These are phyloP conservation scores for Oryza meridionalis DNA, from an alignment of 176 grass and related monocot species.

Conservation along the genomic window DNA sequence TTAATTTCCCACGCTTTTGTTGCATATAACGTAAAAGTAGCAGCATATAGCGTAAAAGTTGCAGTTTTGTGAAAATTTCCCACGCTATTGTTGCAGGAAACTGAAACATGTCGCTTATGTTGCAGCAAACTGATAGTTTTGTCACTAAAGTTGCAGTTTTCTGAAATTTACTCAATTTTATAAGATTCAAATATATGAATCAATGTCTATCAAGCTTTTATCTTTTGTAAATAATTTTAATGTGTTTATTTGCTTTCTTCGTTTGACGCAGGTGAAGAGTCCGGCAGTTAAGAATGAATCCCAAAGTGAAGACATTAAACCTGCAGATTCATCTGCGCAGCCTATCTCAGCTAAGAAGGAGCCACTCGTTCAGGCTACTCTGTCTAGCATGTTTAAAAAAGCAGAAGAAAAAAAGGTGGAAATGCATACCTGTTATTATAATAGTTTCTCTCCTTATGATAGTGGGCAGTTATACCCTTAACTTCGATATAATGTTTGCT, in stretches of 20 bases:
- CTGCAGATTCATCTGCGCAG: constrained; percentile 31
- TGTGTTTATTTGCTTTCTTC: constrained; percentile 19
- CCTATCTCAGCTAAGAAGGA: constrained; percentile 57
- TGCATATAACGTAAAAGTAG: no score
- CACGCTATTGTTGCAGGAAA: no score
- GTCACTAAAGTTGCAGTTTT: no score
- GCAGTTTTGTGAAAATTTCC: no score
- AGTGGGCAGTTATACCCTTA: background rate
- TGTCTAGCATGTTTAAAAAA: constrained; percentile 81
- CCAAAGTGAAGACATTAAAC: constrained; percentile 46
- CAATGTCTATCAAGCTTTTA: constrained; percentile 17
- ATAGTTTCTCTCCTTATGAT: background rate
- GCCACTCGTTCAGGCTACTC: constrained; percentile 77
- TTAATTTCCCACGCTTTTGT: background rate
- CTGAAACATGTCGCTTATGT: no score
- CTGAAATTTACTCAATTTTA: background rate
- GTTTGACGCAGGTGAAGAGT: constrained; percentile 30
- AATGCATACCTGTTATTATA: background rate
- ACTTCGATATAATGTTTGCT: background rate
- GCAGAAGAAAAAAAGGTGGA: constrained; percentile 65
- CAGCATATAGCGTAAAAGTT: no score
- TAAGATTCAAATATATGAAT: constrained; percentile 38
- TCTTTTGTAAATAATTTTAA: constrained; percentile 22
- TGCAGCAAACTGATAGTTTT: no score
- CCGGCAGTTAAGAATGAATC: constrained; percentile 43